These are phyloP conservation scores for Pichia scutulata DNA, from an alignment of 805 yeast genomes.

Conservation along the genomic window DNA sequence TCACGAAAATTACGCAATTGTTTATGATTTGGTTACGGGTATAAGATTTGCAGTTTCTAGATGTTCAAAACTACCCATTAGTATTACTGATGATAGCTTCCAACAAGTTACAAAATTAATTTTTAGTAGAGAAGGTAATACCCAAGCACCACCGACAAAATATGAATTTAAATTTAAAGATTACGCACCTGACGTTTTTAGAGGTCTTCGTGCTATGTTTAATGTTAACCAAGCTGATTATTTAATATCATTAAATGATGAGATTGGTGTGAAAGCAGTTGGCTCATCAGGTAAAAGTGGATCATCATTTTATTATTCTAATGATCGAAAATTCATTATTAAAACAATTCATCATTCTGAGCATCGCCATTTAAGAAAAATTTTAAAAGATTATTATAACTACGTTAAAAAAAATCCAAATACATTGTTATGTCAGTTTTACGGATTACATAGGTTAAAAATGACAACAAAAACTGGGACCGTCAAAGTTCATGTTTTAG, in stretches of 20 bases:
- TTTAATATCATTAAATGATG: constrained; percentile 83
- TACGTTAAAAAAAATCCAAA: constrained; percentile 82
- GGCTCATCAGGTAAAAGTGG: constrained; percentile 98
- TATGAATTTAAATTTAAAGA: constrained; percentile 96
- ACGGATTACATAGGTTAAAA: constrained; percentile 89
- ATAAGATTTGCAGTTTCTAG: constrained; percentile 92
- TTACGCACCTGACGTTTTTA: constrained; percentile 88
- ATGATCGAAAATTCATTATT: constrained; percentile 90
- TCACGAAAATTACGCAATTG: constrained; percentile 87
- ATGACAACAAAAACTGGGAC: constrained; percentile 61
- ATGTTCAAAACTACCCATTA: constrained; percentile 77
- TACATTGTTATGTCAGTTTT: constrained; percentile 89
- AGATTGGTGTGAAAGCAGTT: constrained; percentile 82
- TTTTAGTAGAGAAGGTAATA: constrained; percentile 82
- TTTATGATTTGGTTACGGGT: constrained; percentile 96
- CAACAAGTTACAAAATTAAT: constrained; percentile 66
- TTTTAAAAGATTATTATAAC: constrained; percentile 65
- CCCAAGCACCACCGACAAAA: constrained; percentile 85
- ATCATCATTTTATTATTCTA: constrained; percentile 87
- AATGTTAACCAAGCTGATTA: constrained; percentile 96
- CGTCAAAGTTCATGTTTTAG: constrained; percentile 80
- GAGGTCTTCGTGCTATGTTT: constrained; percentile 72
- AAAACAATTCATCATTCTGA: constrained; percentile 93
- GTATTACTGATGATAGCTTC: constrained; percentile 66
- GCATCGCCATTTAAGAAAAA: constrained; percentile 71